phyloP scores from a whole-genome alignment of 495 filamentous ascomycete genomes.

The Podospora bellae-mahoneyi region DNA sequence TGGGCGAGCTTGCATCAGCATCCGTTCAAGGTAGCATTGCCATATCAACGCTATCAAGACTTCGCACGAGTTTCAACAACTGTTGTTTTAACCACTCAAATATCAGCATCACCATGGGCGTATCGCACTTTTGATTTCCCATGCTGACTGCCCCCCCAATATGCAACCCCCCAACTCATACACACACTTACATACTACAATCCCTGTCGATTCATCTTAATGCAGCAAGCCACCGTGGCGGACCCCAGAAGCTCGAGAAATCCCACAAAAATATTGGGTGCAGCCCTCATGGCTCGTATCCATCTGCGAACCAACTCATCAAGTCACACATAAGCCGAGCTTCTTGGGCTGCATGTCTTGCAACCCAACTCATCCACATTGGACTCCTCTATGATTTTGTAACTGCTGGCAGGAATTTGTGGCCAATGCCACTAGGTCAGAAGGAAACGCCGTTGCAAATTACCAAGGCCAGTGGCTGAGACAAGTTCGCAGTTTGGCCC shows the following conservation, averaged over 20 bases:
- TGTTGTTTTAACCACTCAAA: not conserved
- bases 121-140: not conserved
- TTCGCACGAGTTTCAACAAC: not conserved
- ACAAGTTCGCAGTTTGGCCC: not conserved
- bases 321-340: not conserved
- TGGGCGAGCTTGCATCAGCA: not conserved
- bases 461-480: not conserved
- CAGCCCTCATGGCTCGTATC: not conserved
- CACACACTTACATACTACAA: not conserved
- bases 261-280: not conserved
- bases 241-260: not conserved
- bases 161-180: not conserved
- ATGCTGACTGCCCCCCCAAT: not conserved
- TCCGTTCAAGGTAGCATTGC: not conserved
- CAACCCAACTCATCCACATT: not conserved
- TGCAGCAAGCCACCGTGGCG: not conserved
- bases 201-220: not conserved
- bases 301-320: not conserved
- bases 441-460: not conserved
- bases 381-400: not conserved
- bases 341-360: not conserved
- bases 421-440: not conserved
- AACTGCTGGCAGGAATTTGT: not conserved
- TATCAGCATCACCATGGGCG: not conserved
- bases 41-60: not conserved